Base-by-base conservation (phyloP, 2,329 filamentous ascomycete species). In the Periconia sp. region DNA sequence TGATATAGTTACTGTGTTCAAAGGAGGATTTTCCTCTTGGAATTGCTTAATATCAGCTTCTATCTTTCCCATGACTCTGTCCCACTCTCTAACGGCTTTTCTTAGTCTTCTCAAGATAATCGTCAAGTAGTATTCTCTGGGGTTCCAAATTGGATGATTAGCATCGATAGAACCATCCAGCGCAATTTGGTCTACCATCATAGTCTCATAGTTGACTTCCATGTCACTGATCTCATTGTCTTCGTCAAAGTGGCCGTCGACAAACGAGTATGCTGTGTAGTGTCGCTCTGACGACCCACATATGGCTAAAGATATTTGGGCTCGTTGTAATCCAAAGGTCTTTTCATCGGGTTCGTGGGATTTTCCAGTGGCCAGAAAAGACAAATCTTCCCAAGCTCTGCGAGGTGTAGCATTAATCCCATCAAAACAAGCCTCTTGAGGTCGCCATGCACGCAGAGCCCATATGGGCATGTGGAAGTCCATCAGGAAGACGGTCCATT, bases 311-410 rank as follows among this genome's bases (percentile, higher is more conserved):
- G 37, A 31, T 3, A 32, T 33, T 11, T 40, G 37, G 16, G 12
- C 17, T n/a, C 29, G 15, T 8, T 29, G 17, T 21, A 32, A 23
- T 11, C 19, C 19, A 17, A 31, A 7, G 7, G 24, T 10, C 9
- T n/a, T 4, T 16, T 8, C 18, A 15, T 24, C 17, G 4, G 4
- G 10, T n/a, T 13, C 13, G 8, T 6, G 3, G 11, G 10, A 5
- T n/a, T 19, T 25, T 9, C 18, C 17, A 23, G 11, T 24, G 19
- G 4, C 28, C 11, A 40, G 19, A 18, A 32, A 32, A 13, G 37
- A 23, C 3, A 40, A 33, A n/a, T 47, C 36, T 26, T 4, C 26
- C 43, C 43, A 47, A 10, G 13, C 19, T 25, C 21, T 18, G 32
- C 15, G 5, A 9, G 32, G 17, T 25, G 19, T 36, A n/a, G 19